Percentiles rank a stretch among this genome's conserved stretches.
phyloP scores from a whole-genome alignment of 805 yeast species.

The Candida nonsorbophila region DNA sequence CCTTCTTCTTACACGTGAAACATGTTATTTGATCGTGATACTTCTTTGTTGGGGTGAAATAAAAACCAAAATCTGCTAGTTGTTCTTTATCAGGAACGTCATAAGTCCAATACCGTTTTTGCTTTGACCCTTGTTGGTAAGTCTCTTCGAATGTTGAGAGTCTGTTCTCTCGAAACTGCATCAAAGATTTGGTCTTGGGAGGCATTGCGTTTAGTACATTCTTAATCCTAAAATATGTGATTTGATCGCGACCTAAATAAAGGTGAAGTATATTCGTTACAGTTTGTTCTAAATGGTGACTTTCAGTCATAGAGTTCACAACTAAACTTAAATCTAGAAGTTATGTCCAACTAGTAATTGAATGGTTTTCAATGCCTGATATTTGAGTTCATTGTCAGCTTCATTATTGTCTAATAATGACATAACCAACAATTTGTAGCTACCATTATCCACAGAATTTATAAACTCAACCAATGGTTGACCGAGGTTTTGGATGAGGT shows the following conservation, averaged over 20 bases:
- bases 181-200: too few species aligned
- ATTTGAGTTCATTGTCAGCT: constrained; percentile 81
- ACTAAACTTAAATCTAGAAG: too few species aligned
- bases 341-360: constrained; percentile 81
- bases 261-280: too few species aligned
- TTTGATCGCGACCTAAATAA: too few species aligned
- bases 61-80: constrained; percentile 58
- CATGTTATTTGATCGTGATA: constrained; percentile 52
- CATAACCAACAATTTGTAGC: constrained; percentile 75
- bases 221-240: too few species aligned
- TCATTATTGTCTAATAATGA: constrained; percentile 61
- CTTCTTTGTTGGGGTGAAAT: constrained; percentile 46
- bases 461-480: constrained; percentile 31
- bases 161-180: constrained; percentile 18
- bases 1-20: constrained; percentile 45
- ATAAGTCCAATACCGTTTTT: constrained; percentile 15
- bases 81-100: constrained; percentile 10
- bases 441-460: constrained; percentile 44
- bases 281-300: too few species aligned
- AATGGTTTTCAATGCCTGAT: constrained; percentile 93
- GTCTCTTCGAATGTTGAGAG: constrained; percentile 14
- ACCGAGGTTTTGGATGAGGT: constrained; percentile 35
- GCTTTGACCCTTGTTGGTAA: constrained; percentile 9
- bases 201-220: too few species aligned
- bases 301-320: too few species aligned